Percentiles rank a stretch among this genome's conserved stretches.
phyloP scores from a whole-genome alignment of 768 basidiomycete species.

The Leucosporidium creatinivorum region DNA sequence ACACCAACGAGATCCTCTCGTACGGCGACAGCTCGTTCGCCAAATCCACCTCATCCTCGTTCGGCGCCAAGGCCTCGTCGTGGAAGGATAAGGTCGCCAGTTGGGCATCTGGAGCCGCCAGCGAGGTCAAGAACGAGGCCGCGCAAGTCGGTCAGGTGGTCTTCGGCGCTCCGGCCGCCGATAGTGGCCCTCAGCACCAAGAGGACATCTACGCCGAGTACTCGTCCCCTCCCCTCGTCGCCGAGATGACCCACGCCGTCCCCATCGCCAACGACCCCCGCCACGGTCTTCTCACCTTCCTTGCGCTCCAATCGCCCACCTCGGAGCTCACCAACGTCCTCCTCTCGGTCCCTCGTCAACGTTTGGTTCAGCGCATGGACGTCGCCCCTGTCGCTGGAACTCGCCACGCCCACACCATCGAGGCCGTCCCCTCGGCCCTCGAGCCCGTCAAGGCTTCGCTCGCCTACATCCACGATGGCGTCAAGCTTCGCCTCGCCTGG shows the following conservation, averaged over 20 bases:
- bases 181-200: conserved; percentile 37
- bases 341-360: conserved; percentile 8
- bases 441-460: conserved; percentile 72
- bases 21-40: conserved; percentile 65
- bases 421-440: conserved; percentile 67
- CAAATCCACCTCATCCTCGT: conserved; percentile 3
- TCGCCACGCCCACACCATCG: conserved; percentile 46
- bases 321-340: conserved; percentile 7
- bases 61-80: not conserved
- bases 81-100: conserved; percentile 16
- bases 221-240: conserved; percentile 12
- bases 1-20: conserved; percentile 71
- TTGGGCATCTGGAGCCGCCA: conserved; percentile 12
- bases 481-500: conserved; percentile 69
- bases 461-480: conserved; percentile 73
- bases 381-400: conserved; percentile 50
- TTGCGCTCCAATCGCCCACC: conserved; percentile 21
- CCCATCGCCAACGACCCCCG: conserved; percentile 25
- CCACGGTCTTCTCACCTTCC: conserved; percentile 30
- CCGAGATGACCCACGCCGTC: not conserved
- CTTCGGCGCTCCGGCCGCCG: conserved; percentile 16
- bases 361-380: conserved; percentile 48
- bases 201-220: conserved; percentile 35
- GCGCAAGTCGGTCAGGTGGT: conserved; percentile 11
- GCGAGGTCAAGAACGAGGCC: not conserved